Evolutionary conservation across 371 early-diverging fungal species (phyloP), one percentile per base, ranked within the genome.

Genomic region (Circinella umbellata): DNA sequence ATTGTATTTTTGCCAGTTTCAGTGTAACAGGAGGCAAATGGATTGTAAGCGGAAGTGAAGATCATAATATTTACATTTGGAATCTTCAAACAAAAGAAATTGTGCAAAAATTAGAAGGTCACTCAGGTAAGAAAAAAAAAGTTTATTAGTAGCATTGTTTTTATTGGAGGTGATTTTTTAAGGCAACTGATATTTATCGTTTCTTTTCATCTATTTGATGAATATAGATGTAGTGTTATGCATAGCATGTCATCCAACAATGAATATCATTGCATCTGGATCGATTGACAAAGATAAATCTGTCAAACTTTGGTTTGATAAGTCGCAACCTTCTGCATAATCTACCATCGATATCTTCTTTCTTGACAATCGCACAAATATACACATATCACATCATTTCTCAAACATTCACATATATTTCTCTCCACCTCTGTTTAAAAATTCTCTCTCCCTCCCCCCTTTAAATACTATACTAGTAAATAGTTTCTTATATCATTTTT

Each of bases 21-120:
- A 94, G 93, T 61, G 94, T 96, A 47, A 98, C 97, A 17, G 92
- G 92, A 67, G 96, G 94, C 63, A 95, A 96, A 80, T 97, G 96
- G 95, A 96, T 99, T 64, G 98, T 99, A 35, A 92, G 93, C 63
- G 99, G 98, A 7, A 93, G 93, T 69, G 98, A 99, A 80, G 98
- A 99, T 81, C 81, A 92, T 57, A 81, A 83, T 71, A 89, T 99
- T 35, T 97, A 97, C 75, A 89, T 98, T 72, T 99, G 99, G 99
- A 94, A 97, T 78, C 80, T 99, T 67, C 98, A 99, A 79, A 95
- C 91, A 20, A 92, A 93, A 69, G 94, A 96, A 80, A 87, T 98
- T 70, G 96, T 97, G 68, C 98, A 98, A 70, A 92, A 87, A 74
- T 84, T 98, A 55, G 92, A 91, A 68, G 98, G 96, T 0, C 99